Conservation (phyloP, 352 stramenopile species). For the Phytophthora citricola region DNA sequence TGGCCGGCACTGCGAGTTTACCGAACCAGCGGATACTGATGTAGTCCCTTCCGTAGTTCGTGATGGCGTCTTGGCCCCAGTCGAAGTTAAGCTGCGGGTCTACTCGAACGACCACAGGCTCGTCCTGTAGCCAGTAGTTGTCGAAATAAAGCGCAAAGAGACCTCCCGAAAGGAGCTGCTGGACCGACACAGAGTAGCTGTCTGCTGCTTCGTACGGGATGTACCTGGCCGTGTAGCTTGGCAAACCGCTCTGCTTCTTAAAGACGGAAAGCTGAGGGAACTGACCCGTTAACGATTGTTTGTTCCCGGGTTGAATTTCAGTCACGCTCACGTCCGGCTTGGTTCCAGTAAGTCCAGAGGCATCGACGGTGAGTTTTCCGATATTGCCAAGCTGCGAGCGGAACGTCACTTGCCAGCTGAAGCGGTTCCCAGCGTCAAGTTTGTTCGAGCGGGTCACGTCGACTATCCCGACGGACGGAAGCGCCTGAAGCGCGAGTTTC, state of each 20-base stretch:
- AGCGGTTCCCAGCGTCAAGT: constrained; percentile 86
- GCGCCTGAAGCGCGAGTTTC: constrained; percentile 88
- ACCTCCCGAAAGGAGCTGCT: constrained; percentile 92
- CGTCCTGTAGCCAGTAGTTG: constrained; percentile 96
- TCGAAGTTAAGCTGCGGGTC: constrained; percentile 89
- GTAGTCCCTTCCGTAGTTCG: constrained; percentile 94
- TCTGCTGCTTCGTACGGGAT: constrained; percentile 69
- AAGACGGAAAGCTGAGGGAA: constrained; percentile 75
- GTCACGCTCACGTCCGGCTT: constrained; percentile 55
- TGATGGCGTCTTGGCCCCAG: constrained; percentile 93
- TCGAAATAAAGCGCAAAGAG: constrained; percentile 94
- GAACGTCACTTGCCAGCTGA: constrained; percentile 95
- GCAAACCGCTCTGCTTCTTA: constrained; percentile 93
- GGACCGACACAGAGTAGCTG: constrained; percentile 90
- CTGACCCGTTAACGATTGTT: constrained; percentile 81
- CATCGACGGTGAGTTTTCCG: constrained; percentile 58
- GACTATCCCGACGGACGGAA: constrained; percentile 89
- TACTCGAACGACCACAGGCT: constrained; percentile 86
- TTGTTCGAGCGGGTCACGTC: constrained; percentile 85
- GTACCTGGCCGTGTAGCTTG: constrained; percentile 94
- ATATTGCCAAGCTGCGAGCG: constrained; percentile 85
- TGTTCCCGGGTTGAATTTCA: constrained; percentile 72
- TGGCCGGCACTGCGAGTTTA: constrained; percentile 85
- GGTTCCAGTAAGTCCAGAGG: constrained; percentile 63
- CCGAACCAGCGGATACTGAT: constrained; percentile 95